Percentiles rank a stretch among this genome's conserved stretches.
These are phyloP conservation scores for Fragaria vesca DNA, from an alignment of 306 rosid species.

Conservation along the genomic window DNA sequence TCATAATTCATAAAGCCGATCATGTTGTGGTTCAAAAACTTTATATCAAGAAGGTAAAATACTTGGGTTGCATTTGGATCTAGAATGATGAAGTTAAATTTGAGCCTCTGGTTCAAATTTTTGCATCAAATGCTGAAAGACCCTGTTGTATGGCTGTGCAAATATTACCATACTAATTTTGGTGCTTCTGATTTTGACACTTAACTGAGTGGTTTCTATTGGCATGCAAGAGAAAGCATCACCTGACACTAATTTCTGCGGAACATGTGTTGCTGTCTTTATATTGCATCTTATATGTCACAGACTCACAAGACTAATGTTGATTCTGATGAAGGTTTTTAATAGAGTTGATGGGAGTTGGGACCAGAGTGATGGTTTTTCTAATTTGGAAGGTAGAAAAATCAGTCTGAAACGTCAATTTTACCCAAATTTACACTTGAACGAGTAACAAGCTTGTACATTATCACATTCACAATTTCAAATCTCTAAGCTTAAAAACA, in stretches of 20 bases:
- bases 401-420: not conserved
- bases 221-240: not conserved
- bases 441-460: not conserved
- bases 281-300: conserved; percentile 11
- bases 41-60: not conserved
- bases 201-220: conserved; percentile 1
- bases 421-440: not conserved
- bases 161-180: not conserved
- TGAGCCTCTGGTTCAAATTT: not conserved
- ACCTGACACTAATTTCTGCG: conserved; percentile 8
- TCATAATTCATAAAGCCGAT: conserved; percentile 6
- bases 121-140: not conserved
- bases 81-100: not conserved
- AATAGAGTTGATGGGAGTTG: not conserved
- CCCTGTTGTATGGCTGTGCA: not conserved
- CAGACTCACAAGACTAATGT: not conserved
- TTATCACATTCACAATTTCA: not conserved
- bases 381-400: not conserved
- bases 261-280: conserved; percentile 15
- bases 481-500: not conserved
- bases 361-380: conserved; percentile 3
- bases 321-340: conserved; percentile 8
- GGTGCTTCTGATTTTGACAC: conserved; percentile 8
- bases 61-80: not conserved
- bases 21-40: not conserved